A percentile compares a stretch with the other conserved stretches of the same genome.
phyloP scores from a whole-genome alignment of 768 basidiomycete genomes.

The Gyrodon lividus region DNA sequence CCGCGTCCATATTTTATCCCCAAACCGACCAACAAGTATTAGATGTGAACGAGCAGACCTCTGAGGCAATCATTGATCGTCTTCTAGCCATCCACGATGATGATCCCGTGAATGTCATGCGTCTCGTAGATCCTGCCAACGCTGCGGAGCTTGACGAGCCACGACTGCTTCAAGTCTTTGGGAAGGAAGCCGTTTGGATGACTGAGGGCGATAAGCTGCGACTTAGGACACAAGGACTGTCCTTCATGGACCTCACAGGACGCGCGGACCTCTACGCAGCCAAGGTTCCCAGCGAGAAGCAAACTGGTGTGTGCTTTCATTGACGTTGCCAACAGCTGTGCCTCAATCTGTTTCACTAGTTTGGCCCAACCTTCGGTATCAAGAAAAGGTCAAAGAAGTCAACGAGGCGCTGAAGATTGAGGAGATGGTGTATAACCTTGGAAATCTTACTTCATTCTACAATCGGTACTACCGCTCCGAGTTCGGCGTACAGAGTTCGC shows the following conservation, averaged over 20 bases:
- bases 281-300: background rate
- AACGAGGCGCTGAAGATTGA: slow-evolving; percentile 1
- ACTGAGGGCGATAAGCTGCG: slow-evolving; percentile 17
- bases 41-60: background rate
- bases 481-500: slow-evolving; percentile 39
- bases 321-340: slow-evolving; percentile 30
- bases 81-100: slow-evolving; percentile 12
- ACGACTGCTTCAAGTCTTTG: slow-evolving; percentile 15
- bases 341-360: slow-evolving; percentile 31
- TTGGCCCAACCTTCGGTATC: slow-evolving; percentile 34
- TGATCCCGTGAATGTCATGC: slow-evolving; percentile 18
- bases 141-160: slow-evolving; percentile 18
- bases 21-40: slow-evolving; percentile 1
- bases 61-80: background rate
- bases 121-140: slow-evolving; percentile 11
- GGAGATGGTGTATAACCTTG: slow-evolving; percentile 39
- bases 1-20: background rate
- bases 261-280: background rate
- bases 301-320: background rate
- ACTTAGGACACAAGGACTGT: slow-evolving; percentile 8
- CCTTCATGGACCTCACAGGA: slow-evolving; percentile 15
- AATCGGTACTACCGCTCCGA: slow-evolving; percentile 43
- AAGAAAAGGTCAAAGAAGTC: slow-evolving; percentile 5
- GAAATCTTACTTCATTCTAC: slow-evolving; percentile 40
- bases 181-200: slow-evolving; percentile 15